Evolutionary conservation across 2,329 filamentous ascomycete genomes (phyloP), one percentile per base, ranked within the genome.

Genomic region (Talaromyces sp.): DNA sequence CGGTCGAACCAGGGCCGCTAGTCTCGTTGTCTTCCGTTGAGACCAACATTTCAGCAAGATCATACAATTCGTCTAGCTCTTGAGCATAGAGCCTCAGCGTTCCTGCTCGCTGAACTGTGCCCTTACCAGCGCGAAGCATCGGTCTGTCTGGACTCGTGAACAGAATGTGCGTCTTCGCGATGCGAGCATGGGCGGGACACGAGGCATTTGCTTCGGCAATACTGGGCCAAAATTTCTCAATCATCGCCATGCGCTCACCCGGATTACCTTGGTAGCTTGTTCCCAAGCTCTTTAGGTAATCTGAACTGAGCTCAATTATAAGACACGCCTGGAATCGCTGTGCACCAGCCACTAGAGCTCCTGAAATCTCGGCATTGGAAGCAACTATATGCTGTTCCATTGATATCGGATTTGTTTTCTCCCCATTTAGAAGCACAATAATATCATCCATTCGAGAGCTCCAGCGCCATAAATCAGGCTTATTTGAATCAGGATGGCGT

Each of bases 171-270:
- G 40, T 25, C 21, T 56, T 56, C 9, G 43, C 10, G 13, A 56
- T 37, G n/a, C 41, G 53, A 5, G 37, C 43, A 35, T 46, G 31
- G 13, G 40, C 31, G 10, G 53, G 40, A 21, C 15, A n/a, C 11
- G 15, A 17, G 9, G 28, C 5, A 25, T 56, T 56, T 21, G 43
- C 53, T 22, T 19, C 9, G 19, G 48, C 25, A 22, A 56, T 36
- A 7, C 21, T 36, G 10, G 50, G 50, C 66, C 69, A 70, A 17
- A 74, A 39, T 5, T 61, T 56, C 19, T 69, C 66, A 22, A 70
- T 66, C 1, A 64, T 36, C 2, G 53, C 58, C 1, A 60, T 59
- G 15, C 55, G 56, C 9, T 67, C 62, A 9, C 40, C 60, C 25
- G n/a, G n/a, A n/a, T n/a, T n/a, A n/a, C n/a, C n/a, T n/a, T n/a